Evolutionary conservation across 495 filamentous ascomycete species (phyloP).

Genomic region (Trichoderma gamsii): DNA sequence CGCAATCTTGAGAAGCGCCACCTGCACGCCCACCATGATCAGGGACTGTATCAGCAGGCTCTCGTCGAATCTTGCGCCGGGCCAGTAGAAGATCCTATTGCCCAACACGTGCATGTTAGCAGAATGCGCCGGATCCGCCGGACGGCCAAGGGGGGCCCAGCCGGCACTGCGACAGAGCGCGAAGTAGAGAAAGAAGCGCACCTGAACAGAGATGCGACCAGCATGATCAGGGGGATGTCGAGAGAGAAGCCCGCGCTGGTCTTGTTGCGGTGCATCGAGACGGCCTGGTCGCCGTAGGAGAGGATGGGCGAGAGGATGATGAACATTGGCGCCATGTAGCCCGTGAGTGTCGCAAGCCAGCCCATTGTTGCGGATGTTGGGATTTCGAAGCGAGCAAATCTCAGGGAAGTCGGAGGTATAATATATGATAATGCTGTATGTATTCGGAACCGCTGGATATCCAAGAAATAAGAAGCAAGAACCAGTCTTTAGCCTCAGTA

Average conservation of each 20-base stretch:
- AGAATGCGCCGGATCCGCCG: neutral
- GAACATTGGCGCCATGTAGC: conserved; percentile 50
- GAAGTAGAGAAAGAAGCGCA: conserved; percentile 34
- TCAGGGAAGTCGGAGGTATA: neutral
- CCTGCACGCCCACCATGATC: conserved; percentile 80
- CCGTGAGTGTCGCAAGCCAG: conserved; percentile 39
- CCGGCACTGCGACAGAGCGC: neutral
- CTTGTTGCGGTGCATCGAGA: conserved; percentile 73
- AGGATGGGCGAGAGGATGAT: conserved; percentile 78
- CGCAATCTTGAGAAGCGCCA: conserved; percentile 80
- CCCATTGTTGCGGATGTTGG: conserved; percentile 26
- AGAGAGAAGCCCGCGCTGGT: conserved; percentile 80
- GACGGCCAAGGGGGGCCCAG: neutral
- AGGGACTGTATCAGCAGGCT: conserved; percentile 78
- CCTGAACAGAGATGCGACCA: conserved; percentile 87
- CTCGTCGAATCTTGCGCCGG: conserved; percentile 75
- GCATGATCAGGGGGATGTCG: conserved; percentile 96
- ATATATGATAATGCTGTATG: neutral
- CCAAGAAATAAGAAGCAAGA: neutral
- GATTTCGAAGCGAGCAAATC: neutral
- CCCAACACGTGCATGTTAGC: neutral
- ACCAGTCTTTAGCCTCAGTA: neutral
- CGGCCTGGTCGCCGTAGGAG: conserved; percentile 87
- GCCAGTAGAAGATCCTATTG: conserved; percentile 84
- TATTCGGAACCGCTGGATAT: neutral